Evolutionary conservation across 106 monocot species (phyloP), one percentile per base, ranked within the genome.

Genomic region (Xerophyta viscosa): DNA sequence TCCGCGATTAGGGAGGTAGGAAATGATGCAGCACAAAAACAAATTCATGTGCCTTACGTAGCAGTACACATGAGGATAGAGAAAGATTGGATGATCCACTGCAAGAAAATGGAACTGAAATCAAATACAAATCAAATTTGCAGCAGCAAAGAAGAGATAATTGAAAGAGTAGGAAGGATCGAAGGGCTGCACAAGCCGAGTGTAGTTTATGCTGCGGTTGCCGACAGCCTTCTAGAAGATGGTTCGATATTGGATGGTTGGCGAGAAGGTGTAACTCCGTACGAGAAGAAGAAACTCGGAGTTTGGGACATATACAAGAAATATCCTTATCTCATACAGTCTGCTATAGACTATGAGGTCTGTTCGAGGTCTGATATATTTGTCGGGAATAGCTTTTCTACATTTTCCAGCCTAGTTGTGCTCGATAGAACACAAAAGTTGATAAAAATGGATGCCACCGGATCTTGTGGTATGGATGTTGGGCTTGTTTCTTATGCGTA

Each of bases 11-110:
- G 44, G 77, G 67, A 78, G 24, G 20, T 52, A 21, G 69, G 79
- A 8, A n/a, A n/a, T n/a, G 8, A 9, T 20, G 50, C 37, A 31
- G 64, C 56, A 27, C 64, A 51, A 51, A 51, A 60, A 28, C 14
- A 66, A 20, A 33, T 18, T 13, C 33, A 31, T 21, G 64, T 74
- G 19, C 73, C 89, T 2, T 99, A 86, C 29, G 48, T 99, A 25
- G 98, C 86, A 21, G 79, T 99, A 42, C 98, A 99, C 54, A 86
- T 99, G 98, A 79, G 90, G 44, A 83, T 99, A 19, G 98, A 99
- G 48, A 86, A 86, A 47, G 98, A 99, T 51, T 99, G 98, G 89
- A 99, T 83, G 98, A 79, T 99, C 20, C 98, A 99, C 57, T 99
- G 98, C 44, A 86, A 80, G 69, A 90, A 99, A 12, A 54, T 84